Conservation (phyloP, 2,329 filamentous ascomycete species). For the Cordyceps pruinosa region DNA sequence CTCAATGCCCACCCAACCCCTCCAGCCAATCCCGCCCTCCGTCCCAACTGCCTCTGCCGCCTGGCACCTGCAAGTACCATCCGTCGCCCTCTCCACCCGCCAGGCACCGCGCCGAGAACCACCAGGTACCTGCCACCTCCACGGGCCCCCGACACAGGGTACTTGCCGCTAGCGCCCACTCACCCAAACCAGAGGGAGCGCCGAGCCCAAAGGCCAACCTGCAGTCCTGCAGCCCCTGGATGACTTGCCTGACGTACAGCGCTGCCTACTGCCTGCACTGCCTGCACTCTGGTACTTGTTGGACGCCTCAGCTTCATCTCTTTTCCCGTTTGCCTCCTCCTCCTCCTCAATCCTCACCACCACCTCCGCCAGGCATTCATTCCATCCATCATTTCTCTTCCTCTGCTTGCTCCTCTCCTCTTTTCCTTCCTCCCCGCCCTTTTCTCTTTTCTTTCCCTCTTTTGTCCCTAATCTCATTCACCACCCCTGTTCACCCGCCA, state of each 20-base stretch:
- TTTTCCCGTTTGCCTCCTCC: neutral
- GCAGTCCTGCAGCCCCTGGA: constrained; percentile 2
- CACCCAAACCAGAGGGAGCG: neutral
- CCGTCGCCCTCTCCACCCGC: neutral
- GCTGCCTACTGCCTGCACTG: too few relatives aligned
- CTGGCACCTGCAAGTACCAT: constrained; percentile 1
- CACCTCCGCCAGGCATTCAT: neutral
- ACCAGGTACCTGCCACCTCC: neutral
- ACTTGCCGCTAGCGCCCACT: neutral
- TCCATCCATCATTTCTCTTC: constrained; percentile 2
- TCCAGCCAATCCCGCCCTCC: neutral
- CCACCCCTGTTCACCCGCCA: constrained; percentile 3
- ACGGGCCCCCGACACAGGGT: neutral
- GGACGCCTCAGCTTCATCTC: constrained; percentile 1
- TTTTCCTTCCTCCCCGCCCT: neutral
- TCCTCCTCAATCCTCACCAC: neutral
- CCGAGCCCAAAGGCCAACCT: neutral
- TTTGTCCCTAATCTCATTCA: neutral
- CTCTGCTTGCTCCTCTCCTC: neutral
- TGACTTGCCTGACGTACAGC: too few relatives aligned
- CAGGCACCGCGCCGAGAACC: constrained; percentile 1
- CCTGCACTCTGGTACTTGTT: too few relatives aligned
- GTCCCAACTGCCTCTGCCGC: constrained; percentile 4
- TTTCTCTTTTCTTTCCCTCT: neutral
- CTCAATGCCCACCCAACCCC: too few relatives aligned